These are phyloP conservation scores for Protomyces lactucae-debilis DNA, from an alignment of 1,139 yeast species.

Conservation along the genomic window DNA sequence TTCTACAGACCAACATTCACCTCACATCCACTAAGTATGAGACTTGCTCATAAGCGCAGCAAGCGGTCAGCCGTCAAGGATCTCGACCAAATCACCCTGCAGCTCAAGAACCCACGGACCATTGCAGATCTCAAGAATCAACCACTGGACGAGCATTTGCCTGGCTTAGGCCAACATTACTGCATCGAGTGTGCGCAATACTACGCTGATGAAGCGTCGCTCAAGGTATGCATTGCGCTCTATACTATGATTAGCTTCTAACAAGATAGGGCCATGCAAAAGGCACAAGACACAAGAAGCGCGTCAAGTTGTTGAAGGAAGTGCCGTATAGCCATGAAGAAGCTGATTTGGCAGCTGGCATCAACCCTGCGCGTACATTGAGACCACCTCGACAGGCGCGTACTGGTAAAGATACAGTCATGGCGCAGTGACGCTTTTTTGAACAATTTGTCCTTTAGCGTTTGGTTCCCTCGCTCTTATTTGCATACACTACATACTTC, in stretches of 20 bases:
- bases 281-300: conserved; percentile 8
- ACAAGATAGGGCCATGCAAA: conserved; percentile 43
- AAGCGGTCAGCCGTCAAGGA: background rate
- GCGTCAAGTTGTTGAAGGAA: conserved; percentile 66
- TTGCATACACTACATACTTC: too few relatives aligned
- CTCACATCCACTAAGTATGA: background rate
- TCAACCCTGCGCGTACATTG: background rate
- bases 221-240: conserved; percentile 59
- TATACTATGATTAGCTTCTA: conserved; percentile 45
- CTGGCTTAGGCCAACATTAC: conserved; percentile 91
- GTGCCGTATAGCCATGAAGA: conserved; percentile 55
- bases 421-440: background rate
- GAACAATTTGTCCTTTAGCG: background rate
- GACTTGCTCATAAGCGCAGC: background rate
- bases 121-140: conserved; percentile 67
- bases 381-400: background rate
- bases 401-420: background rate
- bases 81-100: conserved; percentile 74
- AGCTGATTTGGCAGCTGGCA: conserved; percentile 20
- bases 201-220: conserved; percentile 70
- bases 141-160: conserved; percentile 79
- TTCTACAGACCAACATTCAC: background rate
- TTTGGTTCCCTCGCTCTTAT: background rate
- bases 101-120: conserved; percentile 59
- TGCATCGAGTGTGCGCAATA: conserved; percentile 93